These are phyloP conservation scores for Aspergillus floridensis DNA, from an alignment of 2,329 filamentous ascomycete species.

Conservation along the genomic window DNA sequence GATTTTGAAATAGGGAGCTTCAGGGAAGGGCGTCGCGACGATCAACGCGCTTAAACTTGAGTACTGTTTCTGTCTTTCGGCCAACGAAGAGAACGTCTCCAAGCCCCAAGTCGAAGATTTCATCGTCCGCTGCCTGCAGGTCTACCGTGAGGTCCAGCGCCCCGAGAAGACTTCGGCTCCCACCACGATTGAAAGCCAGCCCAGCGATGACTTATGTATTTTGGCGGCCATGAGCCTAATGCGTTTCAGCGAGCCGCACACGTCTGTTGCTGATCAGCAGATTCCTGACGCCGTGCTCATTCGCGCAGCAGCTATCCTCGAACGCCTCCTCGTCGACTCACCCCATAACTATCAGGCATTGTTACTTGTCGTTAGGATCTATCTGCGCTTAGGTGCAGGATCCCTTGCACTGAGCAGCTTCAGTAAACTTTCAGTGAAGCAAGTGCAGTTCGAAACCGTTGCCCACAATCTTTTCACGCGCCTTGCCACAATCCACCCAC, in stretches of 20 bases:
- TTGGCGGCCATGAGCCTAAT: conserved; percentile 45
- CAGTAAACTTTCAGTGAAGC: conserved; percentile 47
- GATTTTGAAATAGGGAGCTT: conserved; percentile 18
- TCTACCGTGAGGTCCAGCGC: conserved; percentile 27
- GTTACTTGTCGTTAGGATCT: conserved; percentile 45
- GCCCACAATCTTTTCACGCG: conserved; percentile 49
- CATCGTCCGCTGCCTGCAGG: conserved; percentile 37
- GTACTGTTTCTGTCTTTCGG: conserved; percentile 41
- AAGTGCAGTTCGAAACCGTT: conserved; percentile 49
- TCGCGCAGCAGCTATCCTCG: conserved; percentile 39
- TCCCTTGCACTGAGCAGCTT: conserved; percentile 48
- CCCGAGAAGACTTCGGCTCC: conserved; percentile 24
- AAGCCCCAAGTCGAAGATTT: conserved; percentile 35
- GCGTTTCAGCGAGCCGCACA: conserved; percentile 25
- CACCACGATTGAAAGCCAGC: conserved; percentile 43
- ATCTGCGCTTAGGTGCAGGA: conserved; percentile 44
- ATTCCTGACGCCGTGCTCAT: conserved; percentile 33
- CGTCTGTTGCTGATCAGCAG: conserved; percentile 17
- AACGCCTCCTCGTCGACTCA: conserved; percentile 41
- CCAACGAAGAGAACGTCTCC: conserved; percentile 25
- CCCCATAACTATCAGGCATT: conserved; percentile 48
- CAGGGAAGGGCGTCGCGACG: conserved; percentile 29
- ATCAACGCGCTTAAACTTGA: conserved; percentile 47
- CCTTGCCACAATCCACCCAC: conserved; percentile 48
- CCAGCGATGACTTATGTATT: conserved; percentile 44